phyloP scores from a whole-genome alignment of 495 filamentous ascomycete species.

The Neurospora hispaniola region DNA sequence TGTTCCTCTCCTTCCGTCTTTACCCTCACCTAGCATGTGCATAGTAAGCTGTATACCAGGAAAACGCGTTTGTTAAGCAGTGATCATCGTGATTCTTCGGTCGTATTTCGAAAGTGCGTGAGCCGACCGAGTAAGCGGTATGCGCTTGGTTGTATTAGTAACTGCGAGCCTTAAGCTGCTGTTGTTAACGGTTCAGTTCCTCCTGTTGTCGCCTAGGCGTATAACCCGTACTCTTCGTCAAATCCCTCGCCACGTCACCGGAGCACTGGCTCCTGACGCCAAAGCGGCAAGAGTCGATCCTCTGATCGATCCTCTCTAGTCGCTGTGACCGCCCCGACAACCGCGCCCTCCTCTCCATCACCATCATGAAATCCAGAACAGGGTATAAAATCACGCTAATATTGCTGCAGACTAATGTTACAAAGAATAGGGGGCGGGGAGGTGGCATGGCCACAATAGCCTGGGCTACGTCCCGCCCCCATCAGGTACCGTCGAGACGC shows the following conservation, averaged over 20 bases:
- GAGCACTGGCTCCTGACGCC: neutral
- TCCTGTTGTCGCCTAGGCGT: neutral
- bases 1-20: neutral
- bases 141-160: neutral
- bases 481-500: conserved; percentile 3
- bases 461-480: conserved; percentile 9
- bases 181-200: neutral
- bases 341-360: neutral
- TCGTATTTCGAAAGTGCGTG: neutral
- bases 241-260: neutral
- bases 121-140: neutral
- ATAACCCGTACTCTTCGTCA: neutral
- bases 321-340: neutral
- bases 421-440: neutral
- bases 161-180: neutral
- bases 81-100: neutral
- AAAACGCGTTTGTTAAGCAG: neutral
- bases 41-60: neutral
- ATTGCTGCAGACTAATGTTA: neutral
- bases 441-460: neutral
- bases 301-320: neutral
- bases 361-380: neutral
- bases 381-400: neutral
- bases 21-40: neutral
- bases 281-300: neutral